These are phyloP conservation scores for Truncatella angustata DNA, from an alignment of 2,329 filamentous ascomycete species.

Conservation along the genomic window DNA sequence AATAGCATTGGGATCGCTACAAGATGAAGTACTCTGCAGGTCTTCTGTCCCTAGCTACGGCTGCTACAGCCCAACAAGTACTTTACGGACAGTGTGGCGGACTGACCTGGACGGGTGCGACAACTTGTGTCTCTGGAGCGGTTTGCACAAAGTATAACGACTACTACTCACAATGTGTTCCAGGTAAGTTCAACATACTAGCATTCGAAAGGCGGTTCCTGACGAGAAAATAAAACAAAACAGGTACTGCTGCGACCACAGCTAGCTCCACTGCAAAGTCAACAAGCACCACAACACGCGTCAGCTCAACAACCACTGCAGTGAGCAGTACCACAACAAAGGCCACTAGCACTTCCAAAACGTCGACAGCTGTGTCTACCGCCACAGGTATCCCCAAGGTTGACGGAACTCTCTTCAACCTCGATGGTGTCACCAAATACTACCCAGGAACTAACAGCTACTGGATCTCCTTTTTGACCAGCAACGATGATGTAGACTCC, in stretches of 20 bases:
- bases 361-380: slow-evolving; percentile 12
- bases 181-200: slow-evolving; percentile 20
- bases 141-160: slow-evolving; percentile 29
- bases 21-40: slow-evolving; percentile 23
- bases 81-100: slow-evolving; percentile 36
- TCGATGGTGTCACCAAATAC: slow-evolving; percentile 41
- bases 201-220: too few relatives aligned
- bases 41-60: slow-evolving; percentile 19
- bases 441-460: slow-evolving; percentile 53
- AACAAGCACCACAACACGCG: slow-evolving; percentile 6
- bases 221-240: too few relatives aligned
- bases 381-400: slow-evolving; percentile 21
- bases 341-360: slow-evolving; percentile 12
- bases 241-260: slow-evolving; percentile 9
- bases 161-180: slow-evolving; percentile 36
- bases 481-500: slow-evolving; percentile 53
- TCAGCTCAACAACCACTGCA: slow-evolving; percentile 11
- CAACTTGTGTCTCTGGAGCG: slow-evolving; percentile 26
- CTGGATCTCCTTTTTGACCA: slow-evolving; percentile 51
- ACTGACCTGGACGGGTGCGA: slow-evolving; percentile 27
- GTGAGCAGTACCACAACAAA: slow-evolving; percentile 14
- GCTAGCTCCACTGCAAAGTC: not conserved
- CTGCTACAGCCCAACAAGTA: slow-evolving; percentile 20
- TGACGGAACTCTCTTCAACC: slow-evolving; percentile 32
- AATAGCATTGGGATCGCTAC: not conserved